Evolutionary conservation across 1,284 basidiomycete genomes (phyloP), one percentile per base, ranked within the genome.

Genomic region (Ustilago crameri): DNA sequence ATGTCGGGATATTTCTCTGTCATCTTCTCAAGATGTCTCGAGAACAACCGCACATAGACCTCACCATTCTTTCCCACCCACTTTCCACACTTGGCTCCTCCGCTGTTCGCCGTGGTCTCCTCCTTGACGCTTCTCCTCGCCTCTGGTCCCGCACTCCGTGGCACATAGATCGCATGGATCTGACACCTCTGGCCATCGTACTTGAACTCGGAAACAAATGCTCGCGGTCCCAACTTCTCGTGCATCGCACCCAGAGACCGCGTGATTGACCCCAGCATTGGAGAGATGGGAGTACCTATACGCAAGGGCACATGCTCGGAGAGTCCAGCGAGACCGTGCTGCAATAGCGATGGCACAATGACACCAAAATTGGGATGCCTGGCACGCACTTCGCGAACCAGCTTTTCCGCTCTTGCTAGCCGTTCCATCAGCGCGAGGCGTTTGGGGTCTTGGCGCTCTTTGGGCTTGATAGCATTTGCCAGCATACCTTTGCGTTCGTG

Each of bases 11-110:
- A 97, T 90, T 93, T 84, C 34, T 59, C 88, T 3, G 92, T 94
- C 92, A 94, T 94, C 77, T 94, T 90, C 84, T 95, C 93, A 24
- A 96, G 85, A 85, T 95, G 93, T 30, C 93, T 88, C 57, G 91
- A 92, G 85, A 96, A 96, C 43, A 95, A 86, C 50, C 89, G 88
- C 35, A 93, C 87, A 62, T 85, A 86, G 22, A 87, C 79, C 40
- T 74, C 68, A 12, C 51, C 62, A 17, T 77, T 14, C 20, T 65
- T 55, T 27, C 66, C 80, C n/a, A 54, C 74, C 77, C 82, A 82
- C 51, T 65, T 81, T 23, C 68, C 82, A 18, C 53, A 55, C 34
- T 57, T 73, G 9, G 50, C 50, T 20, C 27, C 54, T 26, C 56
- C 57, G 20, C 46, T 45, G 46, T 23, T 51, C 20, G 43, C 42